Evolutionary conservation across 164 flowering plant species (phyloP), one percentile per base, ranked within the genome.

Genomic region (Vitis rupestris): DNA sequence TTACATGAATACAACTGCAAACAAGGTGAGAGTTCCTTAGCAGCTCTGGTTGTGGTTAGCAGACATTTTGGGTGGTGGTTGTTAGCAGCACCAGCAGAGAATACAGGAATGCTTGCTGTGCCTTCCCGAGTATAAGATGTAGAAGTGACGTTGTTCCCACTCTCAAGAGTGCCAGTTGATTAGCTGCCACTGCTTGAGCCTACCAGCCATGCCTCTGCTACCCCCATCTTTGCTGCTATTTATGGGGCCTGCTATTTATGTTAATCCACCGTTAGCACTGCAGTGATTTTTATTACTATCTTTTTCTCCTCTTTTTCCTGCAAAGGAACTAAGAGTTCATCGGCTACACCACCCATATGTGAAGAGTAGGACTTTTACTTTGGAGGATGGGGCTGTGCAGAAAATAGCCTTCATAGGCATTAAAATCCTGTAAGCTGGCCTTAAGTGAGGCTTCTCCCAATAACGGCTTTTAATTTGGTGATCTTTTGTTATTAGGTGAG

Each of bases 41-140:
- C n/a, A n/a, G n/a, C n/a, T n/a, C n/a, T n/a, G n/a, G n/a, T n/a
- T n/a, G n/a, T n/a, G n/a, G n/a, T n/a, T n/a, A n/a, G n/a, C n/a
- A n/a, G n/a, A n/a, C n/a, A n/a, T n/a, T 59, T 56, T 0, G 17
- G 68, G 58, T 52, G 76, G 69, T 19, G 76, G 53, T 59, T 69
- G 19, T 31, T 73, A 0, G 61, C 67, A 0, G 71, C 71, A 3
- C 76, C 76, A 4, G 75, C 75, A 4, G 70, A 56, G 16, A 53
- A 52, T 10, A 72, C 54, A 9, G 70, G 70, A 48, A 61, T 31
- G 29, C 37, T 31, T 16, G 70, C 50, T 53, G 69, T 12, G 30
- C 70, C 69, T 50, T 50, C 54, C 8, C 29, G 64, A 70, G 5
- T n/a, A 10, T 57, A 23, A 16, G 61, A 16, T 59, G 16, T 11